Percentiles rank a stretch among this genome's conserved stretches.
Conservation (phyloP, 2,329 filamentous ascomycete species). For the Colletotrichum sp. region DNA sequence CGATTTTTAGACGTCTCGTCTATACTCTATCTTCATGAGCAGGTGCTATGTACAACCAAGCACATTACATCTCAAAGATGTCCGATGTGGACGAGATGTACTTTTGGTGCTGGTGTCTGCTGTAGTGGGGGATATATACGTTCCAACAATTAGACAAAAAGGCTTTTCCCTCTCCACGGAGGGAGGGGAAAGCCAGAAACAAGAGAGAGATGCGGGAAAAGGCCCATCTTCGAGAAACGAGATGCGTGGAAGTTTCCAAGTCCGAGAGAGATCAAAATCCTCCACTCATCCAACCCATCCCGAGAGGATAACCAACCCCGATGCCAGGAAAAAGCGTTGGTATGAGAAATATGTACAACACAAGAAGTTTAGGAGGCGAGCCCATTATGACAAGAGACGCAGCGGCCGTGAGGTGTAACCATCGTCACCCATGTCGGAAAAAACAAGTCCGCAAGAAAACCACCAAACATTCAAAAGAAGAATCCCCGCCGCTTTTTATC, state of each 20-base stretch:
- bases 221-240: not conserved
- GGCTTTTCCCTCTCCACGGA: not conserved
- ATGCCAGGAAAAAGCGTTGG: constrained; percentile 5
- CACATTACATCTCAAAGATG: constrained; percentile 8
- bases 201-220: not conserved
- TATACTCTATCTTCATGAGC: constrained; percentile 16
- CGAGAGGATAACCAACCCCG: not conserved
- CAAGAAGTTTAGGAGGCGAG: constrained; percentile 7
- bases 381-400: constrained; percentile 6
- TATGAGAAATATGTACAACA: constrained; percentile 20
- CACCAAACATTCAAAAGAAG: not conserved
- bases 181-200: not conserved
- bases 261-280: not conserved
- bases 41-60: constrained; percentile 17
- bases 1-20: constrained; percentile 18
- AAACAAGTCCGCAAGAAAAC: not conserved
- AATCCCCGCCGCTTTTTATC: not conserved
- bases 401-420: constrained; percentile 5
- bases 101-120: not conserved
- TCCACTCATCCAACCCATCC: not conserved
- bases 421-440: not conserved
- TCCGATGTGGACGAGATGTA: constrained; percentile 5
- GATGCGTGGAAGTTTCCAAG: not conserved
- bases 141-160: constrained; percentile 19
- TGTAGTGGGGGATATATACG: constrained; percentile 13